These are phyloP conservation scores for Lasiosphaeria miniovina DNA, from an alignment of 495 filamentous ascomycete species.

Conservation along the genomic window DNA sequence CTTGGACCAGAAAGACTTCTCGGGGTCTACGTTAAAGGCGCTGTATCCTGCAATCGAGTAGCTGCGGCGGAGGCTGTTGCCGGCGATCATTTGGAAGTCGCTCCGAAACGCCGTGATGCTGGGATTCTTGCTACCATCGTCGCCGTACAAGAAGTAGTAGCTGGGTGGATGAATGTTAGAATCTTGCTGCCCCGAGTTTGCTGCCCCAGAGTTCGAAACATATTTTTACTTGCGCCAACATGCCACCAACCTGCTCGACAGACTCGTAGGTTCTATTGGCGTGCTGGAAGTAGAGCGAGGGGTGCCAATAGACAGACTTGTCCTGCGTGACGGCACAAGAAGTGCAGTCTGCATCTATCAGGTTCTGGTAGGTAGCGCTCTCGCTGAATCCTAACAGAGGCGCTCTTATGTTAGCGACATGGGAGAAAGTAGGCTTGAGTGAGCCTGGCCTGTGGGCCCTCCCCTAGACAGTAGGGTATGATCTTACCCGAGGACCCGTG, in stretches of 20 bases:
- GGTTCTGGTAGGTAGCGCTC: conserved; percentile 44
- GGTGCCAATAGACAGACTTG: conserved; percentile 69
- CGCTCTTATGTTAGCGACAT: conserved; percentile 5
- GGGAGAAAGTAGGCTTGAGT: not conserved
- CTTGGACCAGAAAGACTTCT: conserved; percentile 64
- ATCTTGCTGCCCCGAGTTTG: not conserved
- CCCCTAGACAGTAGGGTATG: no score
- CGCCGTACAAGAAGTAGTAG: conserved; percentile 68
- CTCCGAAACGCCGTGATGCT: conserved; percentile 69
- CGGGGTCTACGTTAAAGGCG: conserved; percentile 58
- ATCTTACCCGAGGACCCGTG: conserved; percentile 61
- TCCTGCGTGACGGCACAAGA: conserved; percentile 63
- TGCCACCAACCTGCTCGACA: conserved; percentile 56
- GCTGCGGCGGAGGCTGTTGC: conserved; percentile 64
- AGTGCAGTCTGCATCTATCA: conserved; percentile 55
- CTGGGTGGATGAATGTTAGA: conserved; percentile 26
- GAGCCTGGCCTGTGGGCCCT: not conserved
- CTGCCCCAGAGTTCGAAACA: no score
- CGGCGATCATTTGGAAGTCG: conserved; percentile 83
- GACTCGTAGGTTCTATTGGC: conserved; percentile 37
- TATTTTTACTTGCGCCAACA: conserved; percentile 54
- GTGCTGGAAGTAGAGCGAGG: conserved; percentile 61
- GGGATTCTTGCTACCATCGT: conserved; percentile 42
- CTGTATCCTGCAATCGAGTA: conserved; percentile 57
- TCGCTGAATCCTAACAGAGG: conserved; percentile 45